phyloP scores from a whole-genome alignment of 441 rosid species.

The Corymbia calophylla region DNA sequence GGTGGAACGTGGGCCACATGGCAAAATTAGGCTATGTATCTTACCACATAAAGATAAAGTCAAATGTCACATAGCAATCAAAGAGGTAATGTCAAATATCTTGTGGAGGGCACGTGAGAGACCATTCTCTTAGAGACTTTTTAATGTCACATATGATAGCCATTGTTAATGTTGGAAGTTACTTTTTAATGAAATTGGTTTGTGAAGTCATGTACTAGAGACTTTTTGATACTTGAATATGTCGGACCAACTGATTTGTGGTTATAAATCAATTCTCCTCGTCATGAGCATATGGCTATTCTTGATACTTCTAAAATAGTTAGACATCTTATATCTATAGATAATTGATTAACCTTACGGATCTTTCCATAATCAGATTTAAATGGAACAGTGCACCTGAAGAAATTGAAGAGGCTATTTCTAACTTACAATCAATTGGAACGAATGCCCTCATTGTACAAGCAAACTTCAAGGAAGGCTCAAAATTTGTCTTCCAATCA shows the following conservation, averaged over 20 bases:
- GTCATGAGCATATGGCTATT: background rate
- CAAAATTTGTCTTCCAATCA: background rate
- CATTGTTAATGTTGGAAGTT: background rate
- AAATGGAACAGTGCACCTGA: background rate
- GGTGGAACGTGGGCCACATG: background rate
- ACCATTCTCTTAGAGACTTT: background rate
- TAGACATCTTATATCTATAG: background rate
- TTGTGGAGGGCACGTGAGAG: background rate
- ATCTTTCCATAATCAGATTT: background rate
- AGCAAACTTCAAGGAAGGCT: background rate
- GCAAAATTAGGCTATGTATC: background rate
- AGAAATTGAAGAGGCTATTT: background rate
- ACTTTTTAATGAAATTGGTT: background rate
- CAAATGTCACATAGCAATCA: background rate
- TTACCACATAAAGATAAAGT: background rate
- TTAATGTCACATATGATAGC: background rate
- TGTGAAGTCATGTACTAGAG: background rate
- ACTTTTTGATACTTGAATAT: background rate
- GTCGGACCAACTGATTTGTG: background rate
- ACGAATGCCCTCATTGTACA: background rate
- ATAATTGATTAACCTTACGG: background rate
- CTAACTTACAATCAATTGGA: accelerated
- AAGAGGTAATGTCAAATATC: background rate
- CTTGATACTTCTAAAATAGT: background rate
- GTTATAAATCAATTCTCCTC: background rate